A percentile compares a stretch with the other conserved stretches of the same genome.
These are phyloP conservation scores for Lojkania enalia DNA, from an alignment of 2,329 filamentous ascomycete genomes.

Conservation along the genomic window DNA sequence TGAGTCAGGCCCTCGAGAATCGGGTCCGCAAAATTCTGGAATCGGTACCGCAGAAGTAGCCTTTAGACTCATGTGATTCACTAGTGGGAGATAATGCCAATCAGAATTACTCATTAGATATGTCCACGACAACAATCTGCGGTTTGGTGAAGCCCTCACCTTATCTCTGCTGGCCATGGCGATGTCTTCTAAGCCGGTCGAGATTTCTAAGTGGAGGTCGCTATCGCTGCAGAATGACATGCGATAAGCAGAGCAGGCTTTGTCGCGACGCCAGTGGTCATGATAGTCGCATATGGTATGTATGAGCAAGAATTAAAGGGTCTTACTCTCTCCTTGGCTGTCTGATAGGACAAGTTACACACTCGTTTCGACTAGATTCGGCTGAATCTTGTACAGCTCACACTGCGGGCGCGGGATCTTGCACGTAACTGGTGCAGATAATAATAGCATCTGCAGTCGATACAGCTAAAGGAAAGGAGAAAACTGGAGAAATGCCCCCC, in stretches of 20 bases:
- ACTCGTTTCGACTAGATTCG: constrained; percentile 9
- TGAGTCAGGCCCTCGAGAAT: not conserved
- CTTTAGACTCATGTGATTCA: not conserved
- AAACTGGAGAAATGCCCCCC: not conserved
- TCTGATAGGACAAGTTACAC: constrained; percentile 16
- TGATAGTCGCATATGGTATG: constrained; percentile 3
- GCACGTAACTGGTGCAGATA: constrained; percentile 3
- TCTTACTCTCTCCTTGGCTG: constrained; percentile 6
- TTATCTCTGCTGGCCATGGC: not conserved
- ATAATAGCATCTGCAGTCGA: constrained; percentile 9
- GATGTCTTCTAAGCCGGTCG: not conserved
- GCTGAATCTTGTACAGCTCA: constrained; percentile 4
- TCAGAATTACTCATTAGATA: not conserved
- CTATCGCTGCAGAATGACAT: constrained; percentile 1
- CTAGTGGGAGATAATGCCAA: not conserved
- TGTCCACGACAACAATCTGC: not conserved
- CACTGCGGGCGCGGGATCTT: not conserved
- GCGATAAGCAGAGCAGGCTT: not conserved
- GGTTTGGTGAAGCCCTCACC: constrained; percentile 1
- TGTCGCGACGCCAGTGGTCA: not conserved
- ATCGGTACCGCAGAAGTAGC: not conserved
- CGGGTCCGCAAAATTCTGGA: not conserved
- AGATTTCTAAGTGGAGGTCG: constrained; percentile 1
- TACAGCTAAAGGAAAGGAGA: not conserved
- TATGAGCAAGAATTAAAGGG: not conserved